phyloP scores from a whole-genome alignment of 805 yeast species.

The Metschnikowia colocasiae region DNA sequence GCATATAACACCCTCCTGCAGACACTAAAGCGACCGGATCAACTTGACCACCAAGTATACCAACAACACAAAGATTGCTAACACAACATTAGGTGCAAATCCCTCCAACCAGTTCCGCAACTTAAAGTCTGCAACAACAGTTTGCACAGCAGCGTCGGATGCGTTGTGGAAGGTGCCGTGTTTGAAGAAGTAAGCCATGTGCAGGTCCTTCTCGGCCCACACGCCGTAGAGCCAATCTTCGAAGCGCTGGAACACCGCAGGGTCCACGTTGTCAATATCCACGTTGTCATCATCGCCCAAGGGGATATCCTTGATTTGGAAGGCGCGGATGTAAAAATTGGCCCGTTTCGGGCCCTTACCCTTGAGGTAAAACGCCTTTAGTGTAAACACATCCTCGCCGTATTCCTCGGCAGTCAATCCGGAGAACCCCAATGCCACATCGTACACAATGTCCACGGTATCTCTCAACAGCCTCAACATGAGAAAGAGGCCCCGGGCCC shows the following conservation, averaged over 20 bases:
- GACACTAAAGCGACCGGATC: not conserved
- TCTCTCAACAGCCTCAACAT: slow-evolving; percentile 53
- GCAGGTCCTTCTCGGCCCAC: slow-evolving; percentile 77
- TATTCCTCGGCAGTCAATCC: slow-evolving; percentile 60
- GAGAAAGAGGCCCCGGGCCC: slow-evolving; percentile 73
- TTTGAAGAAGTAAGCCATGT: slow-evolving; percentile 59
- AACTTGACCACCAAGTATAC: not conserved
- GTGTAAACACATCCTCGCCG: slow-evolving; percentile 75
- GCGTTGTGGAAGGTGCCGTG: slow-evolving; percentile 47
- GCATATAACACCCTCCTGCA: not conserved
- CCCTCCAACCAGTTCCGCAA: slow-evolving; percentile 12
- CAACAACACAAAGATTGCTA: slow-evolving; percentile 5
- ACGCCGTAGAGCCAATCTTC: slow-evolving; percentile 68
- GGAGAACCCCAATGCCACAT: slow-evolving; percentile 77
- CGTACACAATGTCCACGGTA: slow-evolving; percentile 62
- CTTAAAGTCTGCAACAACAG: slow-evolving; percentile 16
- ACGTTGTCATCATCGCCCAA: slow-evolving; percentile 33
- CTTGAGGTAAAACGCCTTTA: slow-evolving; percentile 56
- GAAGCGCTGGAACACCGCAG: slow-evolving; percentile 47
- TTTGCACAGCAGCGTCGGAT: slow-evolving; percentile 25
- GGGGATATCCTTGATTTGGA: slow-evolving; percentile 61
- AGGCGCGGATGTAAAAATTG: slow-evolving; percentile 60
- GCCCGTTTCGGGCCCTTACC: slow-evolving; percentile 72
- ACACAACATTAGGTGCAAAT: slow-evolving; percentile 11
- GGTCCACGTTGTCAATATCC: slow-evolving; percentile 43